Evolutionary conservation across 192 early-diverging fungal genomes (phyloP).

Genomic region (Mortierella hygrophila): DNA sequence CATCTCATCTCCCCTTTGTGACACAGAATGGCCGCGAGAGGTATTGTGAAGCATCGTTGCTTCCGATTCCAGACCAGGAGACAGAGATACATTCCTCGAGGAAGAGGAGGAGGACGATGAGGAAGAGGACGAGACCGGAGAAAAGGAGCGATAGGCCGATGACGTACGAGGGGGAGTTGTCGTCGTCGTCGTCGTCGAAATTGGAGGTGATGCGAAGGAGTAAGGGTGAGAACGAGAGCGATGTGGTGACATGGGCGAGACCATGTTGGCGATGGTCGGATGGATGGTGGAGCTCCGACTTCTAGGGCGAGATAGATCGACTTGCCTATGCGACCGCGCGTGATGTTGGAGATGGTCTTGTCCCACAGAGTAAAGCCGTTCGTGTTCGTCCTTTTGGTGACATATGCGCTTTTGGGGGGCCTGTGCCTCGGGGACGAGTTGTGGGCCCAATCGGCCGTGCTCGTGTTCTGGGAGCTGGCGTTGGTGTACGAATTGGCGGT

Average conservation of each 20-base stretch:
- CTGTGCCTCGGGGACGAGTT: not conserved
- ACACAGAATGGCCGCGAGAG: not conserved
- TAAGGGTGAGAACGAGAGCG: conserved; percentile 1
- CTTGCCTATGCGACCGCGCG: not conserved
- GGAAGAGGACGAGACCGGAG: conserved; percentile 11
- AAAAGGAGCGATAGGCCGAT: conserved; percentile 13
- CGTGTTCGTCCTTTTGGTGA: not conserved
- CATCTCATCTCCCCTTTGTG: conserved; percentile 2
- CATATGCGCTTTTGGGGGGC: not conserved
- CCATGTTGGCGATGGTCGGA: conserved; percentile 39
- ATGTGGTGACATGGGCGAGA: conserved; percentile 10
- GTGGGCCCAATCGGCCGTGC: not conserved
- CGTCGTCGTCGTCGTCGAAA: not conserved
- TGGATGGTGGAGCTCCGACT: conserved; percentile 14
- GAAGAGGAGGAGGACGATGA: conserved; percentile 15
- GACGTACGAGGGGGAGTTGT: not conserved
- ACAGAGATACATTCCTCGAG: conserved; percentile 22
- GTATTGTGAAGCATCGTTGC: not conserved
- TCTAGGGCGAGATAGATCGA: not conserved
- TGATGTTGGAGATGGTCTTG: not conserved
- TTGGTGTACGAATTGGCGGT: conserved; percentile 1
- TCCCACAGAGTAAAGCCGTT: not conserved
- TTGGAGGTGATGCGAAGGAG: conserved; percentile 9
- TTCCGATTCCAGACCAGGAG: conserved; percentile 28
- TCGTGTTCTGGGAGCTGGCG: not conserved